Evolutionary conservation across 2,329 filamentous ascomycete genomes (phyloP).

Genomic region (Aspergillus pseudoterreus): DNA sequence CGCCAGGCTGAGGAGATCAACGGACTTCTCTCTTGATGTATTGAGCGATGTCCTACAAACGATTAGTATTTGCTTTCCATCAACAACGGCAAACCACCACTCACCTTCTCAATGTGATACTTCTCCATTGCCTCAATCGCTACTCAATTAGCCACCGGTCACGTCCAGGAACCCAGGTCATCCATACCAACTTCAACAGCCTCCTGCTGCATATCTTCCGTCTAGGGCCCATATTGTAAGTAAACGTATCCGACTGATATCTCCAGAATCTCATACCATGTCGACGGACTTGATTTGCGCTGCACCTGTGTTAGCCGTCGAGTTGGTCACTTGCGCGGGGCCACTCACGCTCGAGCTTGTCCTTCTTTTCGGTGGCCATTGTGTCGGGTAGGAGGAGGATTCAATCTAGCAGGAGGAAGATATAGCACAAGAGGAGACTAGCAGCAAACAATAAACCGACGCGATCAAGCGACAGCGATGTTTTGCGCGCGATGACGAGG

Average conservation of each 20-base stretch:
- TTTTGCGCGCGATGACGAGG: slow-evolving; percentile 5
- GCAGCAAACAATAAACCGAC: neutral
- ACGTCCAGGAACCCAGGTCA: neutral
- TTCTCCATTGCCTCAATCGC: slow-evolving; percentile 70
- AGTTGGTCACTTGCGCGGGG: neutral
- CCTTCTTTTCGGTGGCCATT: slow-evolving; percentile 55
- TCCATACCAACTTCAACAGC: slow-evolving; percentile 87
- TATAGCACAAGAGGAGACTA: neutral
- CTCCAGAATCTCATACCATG: slow-evolving; percentile 65
- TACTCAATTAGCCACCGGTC: slow-evolving; percentile 36
- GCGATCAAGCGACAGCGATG: neutral
- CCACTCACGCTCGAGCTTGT: slow-evolving; percentile 72
- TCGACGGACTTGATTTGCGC: slow-evolving; percentile 97
- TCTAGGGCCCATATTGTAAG: slow-evolving; percentile 52
- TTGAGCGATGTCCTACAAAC: slow-evolving; percentile 81
- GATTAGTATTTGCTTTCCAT: neutral
- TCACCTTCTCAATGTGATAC: slow-evolving; percentile 68
- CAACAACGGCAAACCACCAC: neutral
- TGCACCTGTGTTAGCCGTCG: slow-evolving; percentile 40
- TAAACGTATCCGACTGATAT: slow-evolving; percentile 8
- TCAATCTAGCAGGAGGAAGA: neutral
- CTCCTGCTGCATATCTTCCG: slow-evolving; percentile 95
- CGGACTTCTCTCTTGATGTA: slow-evolving; percentile 89
- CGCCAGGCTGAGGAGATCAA: slow-evolving; percentile 11
- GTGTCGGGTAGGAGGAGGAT: slow-evolving; percentile 1